Conservation (phyloP, 768 basidiomycete species). For the Mycena leptocephala region DNA sequence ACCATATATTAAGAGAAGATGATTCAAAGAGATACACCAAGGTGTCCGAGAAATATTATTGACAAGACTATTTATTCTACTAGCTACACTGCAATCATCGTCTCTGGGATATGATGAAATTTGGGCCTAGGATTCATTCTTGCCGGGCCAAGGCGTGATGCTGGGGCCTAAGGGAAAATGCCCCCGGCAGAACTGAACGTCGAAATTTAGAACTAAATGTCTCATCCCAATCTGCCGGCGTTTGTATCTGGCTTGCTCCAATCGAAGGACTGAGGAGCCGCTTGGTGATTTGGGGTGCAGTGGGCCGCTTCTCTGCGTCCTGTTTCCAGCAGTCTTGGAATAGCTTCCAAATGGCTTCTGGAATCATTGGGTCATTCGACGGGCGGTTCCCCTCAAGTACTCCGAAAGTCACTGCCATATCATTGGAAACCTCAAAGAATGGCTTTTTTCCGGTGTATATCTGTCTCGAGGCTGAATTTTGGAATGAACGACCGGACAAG, state of each 20-base stretch:
- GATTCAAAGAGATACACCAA: not conserved
- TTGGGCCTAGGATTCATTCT: no score
- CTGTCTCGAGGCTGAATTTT: no score
- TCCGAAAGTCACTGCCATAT: no score
- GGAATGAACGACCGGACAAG: no score
- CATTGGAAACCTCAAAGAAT: no score
- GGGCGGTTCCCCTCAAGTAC: not conserved
- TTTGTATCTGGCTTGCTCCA: not conserved
- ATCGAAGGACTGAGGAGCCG: conserved; percentile 12
- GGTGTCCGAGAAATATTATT: not conserved
- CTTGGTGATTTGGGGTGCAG: conserved; percentile 2
- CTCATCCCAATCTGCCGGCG: conserved; percentile 22
- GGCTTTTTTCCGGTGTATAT: conserved; percentile 22
- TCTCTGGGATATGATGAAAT: no score
- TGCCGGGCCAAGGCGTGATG: no score
- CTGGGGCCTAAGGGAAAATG: no score
- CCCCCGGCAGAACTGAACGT: no score
- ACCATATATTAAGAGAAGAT: no score
- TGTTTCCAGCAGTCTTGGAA: conserved; percentile 25
- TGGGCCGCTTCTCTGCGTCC: conserved; percentile 13
- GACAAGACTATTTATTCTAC: no score
- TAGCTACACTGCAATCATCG: no score
- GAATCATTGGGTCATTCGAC: not conserved
- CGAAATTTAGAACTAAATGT: conserved; percentile 18
- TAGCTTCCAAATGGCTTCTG: conserved; percentile 26